Conservation (phyloP, 2,329 filamentous ascomycete genomes). For the Hymenoscyphus scutula region DNA sequence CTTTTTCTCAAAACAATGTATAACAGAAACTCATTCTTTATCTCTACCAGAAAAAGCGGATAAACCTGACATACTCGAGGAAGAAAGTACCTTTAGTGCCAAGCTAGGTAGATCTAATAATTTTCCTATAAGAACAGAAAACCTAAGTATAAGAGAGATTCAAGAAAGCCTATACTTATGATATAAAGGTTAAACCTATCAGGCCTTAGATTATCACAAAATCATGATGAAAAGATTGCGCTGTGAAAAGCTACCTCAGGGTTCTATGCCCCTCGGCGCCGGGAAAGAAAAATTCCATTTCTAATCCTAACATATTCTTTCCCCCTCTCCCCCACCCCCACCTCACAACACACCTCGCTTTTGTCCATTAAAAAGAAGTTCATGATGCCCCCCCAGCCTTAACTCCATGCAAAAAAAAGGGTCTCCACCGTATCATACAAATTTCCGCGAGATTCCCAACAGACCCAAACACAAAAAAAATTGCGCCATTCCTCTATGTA, state of each 20-base stretch:
- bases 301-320: conserved; percentile 14
- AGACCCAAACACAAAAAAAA: conserved; percentile 6
- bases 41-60: no score
- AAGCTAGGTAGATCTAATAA: no score
- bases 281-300: conserved; percentile 29
- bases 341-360: conserved; percentile 10
- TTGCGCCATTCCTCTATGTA: conserved; percentile 22
- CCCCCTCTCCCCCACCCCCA: not conserved
- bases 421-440: conserved; percentile 23
- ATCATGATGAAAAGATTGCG: not conserved
- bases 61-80: no score
- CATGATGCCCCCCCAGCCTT: conserved; percentile 7
- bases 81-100: no score
- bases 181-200: not conserved
- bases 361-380: not conserved
- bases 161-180: no score
- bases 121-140: no score
- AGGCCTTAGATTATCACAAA: not conserved
- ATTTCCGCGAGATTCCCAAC: conserved; percentile 9
- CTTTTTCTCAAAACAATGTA: no score
- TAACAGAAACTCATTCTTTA: no score
- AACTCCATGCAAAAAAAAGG: conserved; percentile 24
- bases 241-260: conserved; percentile 24
- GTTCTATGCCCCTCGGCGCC: conserved; percentile 30
- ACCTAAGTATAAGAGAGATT: no score